Base-by-base conservation (phyloP, 495 filamentous ascomycete genomes). In the Hapsidospora chrysogenum region DNA sequence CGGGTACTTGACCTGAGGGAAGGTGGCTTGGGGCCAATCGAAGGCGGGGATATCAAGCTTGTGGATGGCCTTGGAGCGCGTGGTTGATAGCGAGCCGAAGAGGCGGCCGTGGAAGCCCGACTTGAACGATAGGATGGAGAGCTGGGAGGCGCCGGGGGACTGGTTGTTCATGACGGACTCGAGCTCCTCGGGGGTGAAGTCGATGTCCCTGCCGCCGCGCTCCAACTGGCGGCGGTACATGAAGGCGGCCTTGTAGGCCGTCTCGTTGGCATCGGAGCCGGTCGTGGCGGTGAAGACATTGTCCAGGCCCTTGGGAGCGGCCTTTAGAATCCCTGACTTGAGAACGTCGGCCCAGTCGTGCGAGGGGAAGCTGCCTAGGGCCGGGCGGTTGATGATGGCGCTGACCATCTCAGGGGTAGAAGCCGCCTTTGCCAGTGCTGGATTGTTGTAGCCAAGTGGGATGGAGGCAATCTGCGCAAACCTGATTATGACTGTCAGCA, bases 231-330 rank as follows among this genome's bases (percentile, higher is more conserved):
- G 78, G 41, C 79, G 78, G 73, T 81, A 97, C 78, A 97, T 97
- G 67, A 96, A 96, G 37, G 89, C 89, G 25, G 89, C 89, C 58
- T 97, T 97, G 70, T 86, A 99, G 33, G 92, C 92, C n/a, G 84
- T 85, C 59, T 99, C 92, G 64, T 95, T 96, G 56, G 89, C 92
- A 51, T 97, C 89, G 7, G 85, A 93, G 44, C 89, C 89, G 35
- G 87, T 74, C 74, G 85, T 83, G 45, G 79, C 87, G 17, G 89
- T 97, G 69, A 96, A 96, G 47, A 97, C 89, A 56, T 96, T 85
- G 67, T 92, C 61, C 46, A 94, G 64, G 13, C 92, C 89, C 53
- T 80, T 84, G 31, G 89, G 89, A 4, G 92, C 85, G 34, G 82
- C 87, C 49, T 70, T 76, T 41, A 97, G 73, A 33, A 93, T 72